Percentiles rank a stretch among this genome's conserved stretches.
phyloP scores from a whole-genome alignment of 352 stramenopile genomes.

The Phytophthora tubulina region DNA sequence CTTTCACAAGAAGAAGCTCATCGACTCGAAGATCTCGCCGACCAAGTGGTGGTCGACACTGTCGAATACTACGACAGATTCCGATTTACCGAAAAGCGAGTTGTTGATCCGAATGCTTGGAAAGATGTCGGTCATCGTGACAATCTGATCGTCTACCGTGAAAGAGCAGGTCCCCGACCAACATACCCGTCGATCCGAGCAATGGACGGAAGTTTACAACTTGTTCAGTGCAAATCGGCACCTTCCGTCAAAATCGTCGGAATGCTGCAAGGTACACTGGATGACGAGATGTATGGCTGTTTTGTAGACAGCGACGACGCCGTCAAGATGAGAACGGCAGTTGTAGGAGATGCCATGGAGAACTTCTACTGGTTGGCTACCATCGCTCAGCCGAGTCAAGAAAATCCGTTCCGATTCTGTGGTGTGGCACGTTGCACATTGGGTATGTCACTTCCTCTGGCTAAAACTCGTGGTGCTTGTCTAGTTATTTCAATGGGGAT shows the following conservation, averaged over 20 bases:
- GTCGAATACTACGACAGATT: conserved; percentile 52
- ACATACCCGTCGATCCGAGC: conserved; percentile 48
- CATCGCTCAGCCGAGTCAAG: conserved; percentile 48
- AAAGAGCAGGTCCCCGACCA: conserved; percentile 35
- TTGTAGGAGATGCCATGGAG: conserved; percentile 45
- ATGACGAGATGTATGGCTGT: conserved; percentile 64
- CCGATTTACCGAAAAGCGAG: conserved; percentile 43
- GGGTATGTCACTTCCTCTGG: conserved; percentile 36
- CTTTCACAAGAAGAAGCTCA: conserved; percentile 33
- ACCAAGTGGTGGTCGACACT: conserved; percentile 51
- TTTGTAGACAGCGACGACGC: conserved; percentile 57
- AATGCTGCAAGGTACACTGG: conserved; percentile 47
- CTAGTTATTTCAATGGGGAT: conserved; percentile 53
- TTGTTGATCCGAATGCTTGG: conserved; percentile 51
- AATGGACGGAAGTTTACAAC: conserved; percentile 37
- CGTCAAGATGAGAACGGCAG: conserved; percentile 42
- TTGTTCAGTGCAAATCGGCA: conserved; percentile 42
- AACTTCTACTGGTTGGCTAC: conserved; percentile 52
- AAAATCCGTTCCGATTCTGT: conserved; percentile 68
- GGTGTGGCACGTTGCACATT: conserved; percentile 57
- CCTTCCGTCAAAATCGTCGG: conserved; percentile 49
- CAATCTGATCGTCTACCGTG: conserved; percentile 59
- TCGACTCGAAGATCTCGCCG: conserved; percentile 40
- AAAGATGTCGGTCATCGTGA: conserved; percentile 55
- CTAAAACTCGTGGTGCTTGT: conserved; percentile 55